Conservation (phyloP, 2,329 filamentous ascomycete species). For the Purpureocillium lavendulum region DNA sequence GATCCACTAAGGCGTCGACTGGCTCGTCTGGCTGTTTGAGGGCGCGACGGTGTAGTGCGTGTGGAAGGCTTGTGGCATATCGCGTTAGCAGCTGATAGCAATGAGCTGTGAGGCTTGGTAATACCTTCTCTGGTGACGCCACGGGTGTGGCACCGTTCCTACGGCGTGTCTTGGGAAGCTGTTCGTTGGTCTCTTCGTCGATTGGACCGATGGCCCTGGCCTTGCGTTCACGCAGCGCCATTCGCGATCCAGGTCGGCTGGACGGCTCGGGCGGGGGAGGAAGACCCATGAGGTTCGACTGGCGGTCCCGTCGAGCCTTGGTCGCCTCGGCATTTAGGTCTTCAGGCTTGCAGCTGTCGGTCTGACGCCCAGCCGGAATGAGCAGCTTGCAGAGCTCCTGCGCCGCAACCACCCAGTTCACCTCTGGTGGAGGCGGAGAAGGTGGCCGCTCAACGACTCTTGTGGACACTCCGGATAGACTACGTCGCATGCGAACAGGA, state of each 20-base stretch:
- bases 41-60: conserved; percentile 21
- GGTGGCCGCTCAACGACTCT: conserved; percentile 28
- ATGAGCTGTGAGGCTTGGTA: too few species aligned
- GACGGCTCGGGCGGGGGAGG: conserved; percentile 17
- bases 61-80: conserved; percentile 18
- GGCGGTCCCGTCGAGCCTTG: conserved; percentile 54
- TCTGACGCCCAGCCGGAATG: conserved; percentile 68
- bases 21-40: conserved; percentile 22
- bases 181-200: conserved; percentile 29
- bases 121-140: conserved; percentile 20
- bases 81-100: too few species aligned
- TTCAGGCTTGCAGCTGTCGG: conserved; percentile 66
- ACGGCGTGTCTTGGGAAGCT: conserved; percentile 37
- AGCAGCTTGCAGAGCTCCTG: conserved; percentile 76
- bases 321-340: conserved; percentile 67
- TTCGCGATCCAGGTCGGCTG: conserved; percentile 46
- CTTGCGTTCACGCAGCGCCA: conserved; percentile 68
- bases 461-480: conserved; percentile 43
- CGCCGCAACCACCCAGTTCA: conserved; percentile 78
- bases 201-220: conserved; percentile 45
- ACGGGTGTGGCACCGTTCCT: conserved; percentile 50
- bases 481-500: conserved; percentile 56
- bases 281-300: conserved; percentile 36
- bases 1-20: conserved; percentile 42
- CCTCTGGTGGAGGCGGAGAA: conserved; percentile 67